Evolutionary conservation across 23 red algal genomes (phyloP).

Genomic region (Gracilaria domingensis): DNA sequence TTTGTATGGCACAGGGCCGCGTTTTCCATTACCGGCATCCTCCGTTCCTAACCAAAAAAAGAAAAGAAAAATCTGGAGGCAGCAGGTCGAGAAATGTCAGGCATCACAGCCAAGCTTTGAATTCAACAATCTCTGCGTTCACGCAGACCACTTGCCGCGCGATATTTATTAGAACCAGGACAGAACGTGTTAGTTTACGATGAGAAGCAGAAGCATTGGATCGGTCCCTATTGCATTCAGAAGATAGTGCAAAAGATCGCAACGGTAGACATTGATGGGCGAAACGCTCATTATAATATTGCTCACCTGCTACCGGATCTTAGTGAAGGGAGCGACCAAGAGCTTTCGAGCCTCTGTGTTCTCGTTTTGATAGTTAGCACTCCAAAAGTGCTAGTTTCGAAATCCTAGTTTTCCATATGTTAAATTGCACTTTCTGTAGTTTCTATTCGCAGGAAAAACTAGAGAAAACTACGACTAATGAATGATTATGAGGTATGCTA

Average conservation of each 20-base stretch:
- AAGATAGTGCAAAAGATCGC: constrained; percentile 1
- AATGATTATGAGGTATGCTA: too few species aligned
- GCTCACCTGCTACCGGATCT: not conserved
- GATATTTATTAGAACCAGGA: constrained; percentile 15
- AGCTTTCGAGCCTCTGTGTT: too few species aligned
- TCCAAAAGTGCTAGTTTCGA: too few species aligned
- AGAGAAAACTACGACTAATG: too few species aligned
- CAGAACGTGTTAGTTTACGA: constrained; percentile 19
- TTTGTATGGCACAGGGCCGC: not conserved
- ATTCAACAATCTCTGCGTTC: not conserved
- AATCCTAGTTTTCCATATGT: too few species aligned
- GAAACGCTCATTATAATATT: constrained; percentile 7
- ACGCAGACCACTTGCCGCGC: not conserved
- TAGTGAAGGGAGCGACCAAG: not conserved
- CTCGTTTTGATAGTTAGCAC: too few species aligned
- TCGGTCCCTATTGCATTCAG: not conserved
- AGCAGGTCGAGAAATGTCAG: not conserved
- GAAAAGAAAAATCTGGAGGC: not conserved
- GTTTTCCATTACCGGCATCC: not conserved
- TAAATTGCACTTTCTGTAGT: too few species aligned
- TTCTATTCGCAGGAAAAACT: too few species aligned
- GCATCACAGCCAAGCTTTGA: constrained; percentile 2
- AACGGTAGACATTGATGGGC: not conserved
- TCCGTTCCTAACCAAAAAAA: constrained; percentile 1
- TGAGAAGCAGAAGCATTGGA: constrained; percentile 25